A percentile compares a stretch with the other conserved stretches of the same genome.
These are phyloP conservation scores for Ogataea dorogensis DNA, from an alignment of 805 yeast genomes.

Conservation along the genomic window DNA sequence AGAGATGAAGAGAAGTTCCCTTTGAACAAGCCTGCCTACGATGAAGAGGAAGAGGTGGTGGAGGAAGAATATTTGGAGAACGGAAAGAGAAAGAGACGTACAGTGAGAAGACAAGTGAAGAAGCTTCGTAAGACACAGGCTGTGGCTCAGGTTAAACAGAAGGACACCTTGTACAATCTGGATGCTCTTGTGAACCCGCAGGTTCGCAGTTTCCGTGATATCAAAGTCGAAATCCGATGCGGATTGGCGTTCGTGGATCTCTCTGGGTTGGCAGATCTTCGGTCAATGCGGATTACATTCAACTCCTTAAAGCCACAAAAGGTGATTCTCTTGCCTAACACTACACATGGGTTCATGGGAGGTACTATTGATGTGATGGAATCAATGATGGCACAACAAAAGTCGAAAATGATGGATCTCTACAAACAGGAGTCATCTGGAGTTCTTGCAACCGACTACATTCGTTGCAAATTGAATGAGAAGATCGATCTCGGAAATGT, in stretches of 20 bases:
- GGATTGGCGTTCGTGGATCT: constrained; percentile 75
- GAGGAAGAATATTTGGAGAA: constrained; percentile 28
- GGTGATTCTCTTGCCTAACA: constrained; percentile 46
- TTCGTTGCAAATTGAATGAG: constrained; percentile 38
- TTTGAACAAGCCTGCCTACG: constrained; percentile 29
- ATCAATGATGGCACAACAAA: constrained; percentile 22
- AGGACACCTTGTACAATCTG: constrained; percentile 22
- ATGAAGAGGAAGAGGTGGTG: constrained; percentile 21
- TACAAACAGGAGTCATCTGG: constrained; percentile 19
- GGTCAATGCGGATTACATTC: constrained; percentile 76
- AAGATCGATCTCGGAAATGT: constrained; percentile 52
- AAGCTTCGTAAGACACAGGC: constrained; percentile 36
- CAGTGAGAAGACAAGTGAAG: constrained; percentile 21
- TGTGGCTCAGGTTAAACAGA: constrained; percentile 16
- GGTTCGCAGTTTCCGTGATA: constrained; percentile 8
- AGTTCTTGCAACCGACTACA: constrained; percentile 26
- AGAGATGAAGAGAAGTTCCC: constrained; percentile 47
- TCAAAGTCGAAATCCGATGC: constrained; percentile 54
- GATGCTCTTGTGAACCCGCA: constrained; percentile 29
- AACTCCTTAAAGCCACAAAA: constrained; percentile 78
- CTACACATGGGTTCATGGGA: constrained; percentile 24
- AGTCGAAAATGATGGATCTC: constrained; percentile 16
- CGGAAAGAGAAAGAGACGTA: constrained; percentile 24
- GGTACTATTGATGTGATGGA: constrained; percentile 22
- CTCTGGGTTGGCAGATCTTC: constrained; percentile 77